Conservation (phyloP, 177 flowering plant genomes). For the Vitis hybrid region DNA sequence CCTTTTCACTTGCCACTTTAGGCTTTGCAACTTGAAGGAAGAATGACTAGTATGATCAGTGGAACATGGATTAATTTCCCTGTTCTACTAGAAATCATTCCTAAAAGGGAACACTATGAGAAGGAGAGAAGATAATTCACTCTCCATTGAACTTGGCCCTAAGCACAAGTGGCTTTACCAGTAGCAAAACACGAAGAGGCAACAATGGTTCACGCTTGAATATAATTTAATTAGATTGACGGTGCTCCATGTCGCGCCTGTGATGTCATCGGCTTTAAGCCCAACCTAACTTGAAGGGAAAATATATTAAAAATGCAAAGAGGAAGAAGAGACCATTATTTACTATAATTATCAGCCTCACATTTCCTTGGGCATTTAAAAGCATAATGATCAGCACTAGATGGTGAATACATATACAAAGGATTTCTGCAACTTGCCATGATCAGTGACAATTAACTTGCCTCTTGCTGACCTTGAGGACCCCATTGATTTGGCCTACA, state of each 20-base stretch:
- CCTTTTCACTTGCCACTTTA: too few species aligned
- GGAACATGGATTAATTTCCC: neutral
- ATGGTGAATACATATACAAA: neutral
- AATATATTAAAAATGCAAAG: neutral
- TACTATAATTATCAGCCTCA: neutral
- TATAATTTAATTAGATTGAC: neutral
- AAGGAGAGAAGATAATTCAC: neutral
- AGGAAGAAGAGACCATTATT: neutral
- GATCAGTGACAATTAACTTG: neutral
- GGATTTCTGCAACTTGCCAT: conserved; percentile 3
- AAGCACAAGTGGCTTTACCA: neutral
- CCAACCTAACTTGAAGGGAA: neutral
- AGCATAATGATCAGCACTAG: neutral
- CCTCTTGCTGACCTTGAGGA: neutral
- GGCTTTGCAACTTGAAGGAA: neutral
- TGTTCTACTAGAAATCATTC: neutral
- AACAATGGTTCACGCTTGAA: neutral
- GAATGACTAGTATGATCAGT: neutral
- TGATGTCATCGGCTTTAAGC: neutral
- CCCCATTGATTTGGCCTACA: neutral
- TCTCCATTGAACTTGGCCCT: neutral
- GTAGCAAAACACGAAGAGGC: neutral
- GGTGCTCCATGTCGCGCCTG: conserved; percentile 1
- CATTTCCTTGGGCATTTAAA: neutral
- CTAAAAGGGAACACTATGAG: neutral